Evolutionary conservation across 768 basidiomycete species (phyloP), one percentile per base, ranked within the genome.

Genomic region (Austroboletus festivus): DNA sequence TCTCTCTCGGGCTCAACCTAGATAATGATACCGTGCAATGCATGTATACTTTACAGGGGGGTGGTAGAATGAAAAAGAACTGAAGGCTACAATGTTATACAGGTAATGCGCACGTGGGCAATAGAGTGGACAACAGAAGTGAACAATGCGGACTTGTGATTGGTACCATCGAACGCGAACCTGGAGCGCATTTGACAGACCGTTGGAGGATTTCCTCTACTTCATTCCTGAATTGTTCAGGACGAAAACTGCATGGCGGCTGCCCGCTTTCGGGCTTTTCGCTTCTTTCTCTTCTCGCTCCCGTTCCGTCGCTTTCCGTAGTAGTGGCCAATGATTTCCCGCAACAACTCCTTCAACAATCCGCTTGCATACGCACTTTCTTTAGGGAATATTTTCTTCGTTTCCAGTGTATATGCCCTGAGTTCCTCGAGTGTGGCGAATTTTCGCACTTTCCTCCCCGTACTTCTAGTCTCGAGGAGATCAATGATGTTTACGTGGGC

Each of bases 401-500:
- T 42, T 0, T 9, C 0, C 12, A 4, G 44, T 1, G 70, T 68
- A 38, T 71, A 73, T 3, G 0, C 5, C 15, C 53, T 56, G 2
- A 72, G 65, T 0, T 56, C 51, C 1, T 46, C 42, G 20, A 68
- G 59, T 0, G 56, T 60, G 3, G 34, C 20, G 23, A 72, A 73
- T 9, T 39, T 48, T 8, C 0, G 42, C 20, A 73, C 61, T 0
- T n/a, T 39, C 15, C 42, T 1, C 9, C 57, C 57, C 0, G 57
- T 55, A 5, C 50, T 47, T 0, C 18, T 45, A 0, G 45, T 43
- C 19, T 68, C 54, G 34, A 70, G 41, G 19, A 73, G 60, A 38
- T 73, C 66, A 16, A 68, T 54, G 5, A 72, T 57, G 35, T 73
- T 72, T 21, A 72, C 68, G 26, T 69, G 56, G 6, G 62, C 55